A percentile compares a stretch with the other conserved stretches of the same genome.
phyloP scores from a whole-genome alignment of 257 asterid genomes.

The Marsdenia floribunda region DNA sequence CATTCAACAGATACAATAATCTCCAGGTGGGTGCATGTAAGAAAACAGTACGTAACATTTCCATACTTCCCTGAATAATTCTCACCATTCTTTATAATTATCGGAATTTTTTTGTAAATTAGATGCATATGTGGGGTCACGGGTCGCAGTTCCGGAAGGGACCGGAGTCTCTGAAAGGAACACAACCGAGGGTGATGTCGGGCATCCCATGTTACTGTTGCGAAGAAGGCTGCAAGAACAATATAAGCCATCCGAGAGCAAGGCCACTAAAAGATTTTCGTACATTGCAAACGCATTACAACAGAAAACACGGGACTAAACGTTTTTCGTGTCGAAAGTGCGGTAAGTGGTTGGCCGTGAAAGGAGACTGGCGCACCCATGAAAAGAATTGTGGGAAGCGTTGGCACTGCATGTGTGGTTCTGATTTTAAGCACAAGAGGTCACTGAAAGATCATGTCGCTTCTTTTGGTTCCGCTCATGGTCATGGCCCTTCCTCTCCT shows the following conservation, averaged over 20 bases:
- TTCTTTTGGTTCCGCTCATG: conserved; percentile 58
- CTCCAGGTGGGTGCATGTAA: conserved; percentile 44
- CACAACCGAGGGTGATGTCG: conserved; percentile 42
- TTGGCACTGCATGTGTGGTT: conserved; percentile 72
- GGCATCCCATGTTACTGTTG: conserved; percentile 70
- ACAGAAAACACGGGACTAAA: conserved; percentile 58
- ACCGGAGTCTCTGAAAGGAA: conserved; percentile 58
- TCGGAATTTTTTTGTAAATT: background rate
- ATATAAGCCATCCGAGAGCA: conserved; percentile 44
- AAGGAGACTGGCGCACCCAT: conserved; percentile 79
- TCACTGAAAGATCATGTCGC: conserved; percentile 71
- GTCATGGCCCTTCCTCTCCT: conserved; percentile 39
- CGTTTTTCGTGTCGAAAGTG: conserved; percentile 52
- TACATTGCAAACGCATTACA: conserved; percentile 62
- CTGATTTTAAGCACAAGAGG: conserved; percentile 75
- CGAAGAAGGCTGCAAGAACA: conserved; percentile 67
- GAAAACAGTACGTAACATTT: too few relatives aligned
- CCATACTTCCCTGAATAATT: background rate
- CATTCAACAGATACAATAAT: conserved; percentile 77
- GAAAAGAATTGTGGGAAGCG: conserved; percentile 82
- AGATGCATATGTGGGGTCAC: conserved; percentile 91
- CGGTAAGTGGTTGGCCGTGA: conserved; percentile 63
- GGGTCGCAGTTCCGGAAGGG: conserved; percentile 66
- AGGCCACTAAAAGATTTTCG: conserved; percentile 62
- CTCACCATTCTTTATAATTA: too few relatives aligned